Conservation (phyloP, 306 rosid genomes). For the Lathyrus sativus region DNA sequence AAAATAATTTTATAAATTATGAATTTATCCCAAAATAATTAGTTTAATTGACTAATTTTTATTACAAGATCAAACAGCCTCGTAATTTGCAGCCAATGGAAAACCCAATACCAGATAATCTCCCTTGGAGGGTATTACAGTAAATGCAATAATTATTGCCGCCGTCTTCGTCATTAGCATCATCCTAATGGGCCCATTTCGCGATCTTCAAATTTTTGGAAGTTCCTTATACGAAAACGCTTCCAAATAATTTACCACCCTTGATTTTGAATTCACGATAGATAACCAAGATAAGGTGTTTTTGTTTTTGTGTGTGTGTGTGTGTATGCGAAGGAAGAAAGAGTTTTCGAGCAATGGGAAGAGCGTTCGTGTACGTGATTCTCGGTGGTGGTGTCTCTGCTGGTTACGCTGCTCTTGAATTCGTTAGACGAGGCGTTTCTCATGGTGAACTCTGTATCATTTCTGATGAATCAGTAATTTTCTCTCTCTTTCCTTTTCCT, state of each 20-base stretch:
- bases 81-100: constrained; percentile 1
- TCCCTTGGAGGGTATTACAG: constrained; percentile 2
- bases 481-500: neutral
- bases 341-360: constrained; percentile 58
- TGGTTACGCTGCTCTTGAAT: constrained; percentile 99
- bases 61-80: neutral
- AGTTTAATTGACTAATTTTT: no score
- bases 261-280: constrained; percentile 24
- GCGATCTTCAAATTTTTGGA: constrained; percentile 39
- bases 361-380: constrained; percentile 94
- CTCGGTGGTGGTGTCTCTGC: constrained; percentile 98
- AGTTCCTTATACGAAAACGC: constrained; percentile 42
- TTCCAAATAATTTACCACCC: constrained; percentile 41
- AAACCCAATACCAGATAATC: neutral
- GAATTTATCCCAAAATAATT: no score
- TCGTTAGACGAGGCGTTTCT: constrained; percentile 69
- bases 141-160: constrained; percentile 4
- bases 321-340: constrained; percentile 11
- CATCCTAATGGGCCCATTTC: constrained; percentile 15
- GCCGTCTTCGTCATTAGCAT: constrained; percentile 25
- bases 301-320: neutral
- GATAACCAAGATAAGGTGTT: neutral
- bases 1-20: no score
- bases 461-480: constrained; percentile 76
- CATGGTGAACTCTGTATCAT: constrained; percentile 96